Base-by-base conservation (phyloP, 2,329 filamentous ascomycete genomes). In the Diaporthe batatas region DNA sequence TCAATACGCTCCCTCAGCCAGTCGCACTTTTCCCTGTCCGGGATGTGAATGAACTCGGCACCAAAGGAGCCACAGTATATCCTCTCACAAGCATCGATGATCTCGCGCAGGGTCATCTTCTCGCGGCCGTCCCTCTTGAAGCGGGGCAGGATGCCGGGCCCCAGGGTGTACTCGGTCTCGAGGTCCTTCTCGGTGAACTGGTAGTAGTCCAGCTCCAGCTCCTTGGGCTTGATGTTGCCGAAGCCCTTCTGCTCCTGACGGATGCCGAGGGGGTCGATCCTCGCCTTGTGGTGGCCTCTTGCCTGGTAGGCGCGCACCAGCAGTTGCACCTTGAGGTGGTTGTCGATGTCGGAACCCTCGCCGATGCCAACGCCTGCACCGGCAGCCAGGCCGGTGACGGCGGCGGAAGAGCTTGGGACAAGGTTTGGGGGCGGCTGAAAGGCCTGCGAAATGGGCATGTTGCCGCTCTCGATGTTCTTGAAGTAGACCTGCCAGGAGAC, bases 401-500 rank as follows among this genome's bases (percentile, higher is more conserved):
- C 93, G 75, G 94, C 94, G 57, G 92, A 91, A 68, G 94, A 92
- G 77, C 91, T 90, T 71, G 95, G 94, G 68, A 98, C 92, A 77
- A 99, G 91, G 78, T 93, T 98, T 21, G 96, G 96, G 59, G 96
- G 96, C 77, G 96, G 95, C 77, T 95, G 95, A 88, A 99, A 99
- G 78, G 96, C 96, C 85, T 97, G 94, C 76, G 96, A 96, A 82
- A 97, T 94, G 81, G 96, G 96, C 94, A 99, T 98, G 80, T 96
- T 94, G 83, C 96, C 96, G 77, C 91, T 93, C 88, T 99, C 96
- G 93, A 99, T 98, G 86, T 99, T 99, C 86, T 92, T 94, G 90
- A 99, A 99, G 90, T 99, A 99, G 82, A 97, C 92, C 86, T 98
- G 96, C 96, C 96, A 99, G 83, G 96, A 99, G 79, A 98, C 89